Percentiles rank a stretch among this genome's conserved stretches.
phyloP scores from a whole-genome alignment of 345 rosid species.

The Acer yangbiense region DNA sequence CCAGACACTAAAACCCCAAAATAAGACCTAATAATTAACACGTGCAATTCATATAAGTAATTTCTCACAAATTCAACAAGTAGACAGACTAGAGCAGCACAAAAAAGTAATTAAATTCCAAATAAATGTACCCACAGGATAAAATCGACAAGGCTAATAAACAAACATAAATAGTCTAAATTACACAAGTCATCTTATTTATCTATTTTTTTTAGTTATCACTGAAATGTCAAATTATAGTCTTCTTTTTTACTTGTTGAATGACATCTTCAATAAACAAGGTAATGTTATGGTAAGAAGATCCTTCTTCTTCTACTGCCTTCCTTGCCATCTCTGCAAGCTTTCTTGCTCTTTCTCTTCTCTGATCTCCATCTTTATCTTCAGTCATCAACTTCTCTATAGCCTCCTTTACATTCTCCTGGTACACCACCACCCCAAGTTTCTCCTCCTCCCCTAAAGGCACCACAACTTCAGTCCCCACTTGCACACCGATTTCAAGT shows the following conservation, averaged over 20 bases:
- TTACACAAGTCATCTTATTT: no score
- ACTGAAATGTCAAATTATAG: no score
- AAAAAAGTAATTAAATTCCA: background rate
- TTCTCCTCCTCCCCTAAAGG: slow-evolving; percentile 37
- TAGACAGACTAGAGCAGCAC: background rate
- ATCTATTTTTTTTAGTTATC: no score
- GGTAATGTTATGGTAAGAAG: slow-evolving; percentile 31
- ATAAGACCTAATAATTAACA: background rate
- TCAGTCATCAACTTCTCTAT: slow-evolving; percentile 29
- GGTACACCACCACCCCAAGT: slow-evolving; percentile 24
- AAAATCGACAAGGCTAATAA: background rate
- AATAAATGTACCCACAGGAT: no score
- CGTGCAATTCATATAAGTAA: background rate
- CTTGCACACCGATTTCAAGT: slow-evolving; percentile 37
- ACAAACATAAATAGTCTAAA: no score
- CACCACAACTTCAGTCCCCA: slow-evolving; percentile 36
- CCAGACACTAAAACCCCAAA: background rate
- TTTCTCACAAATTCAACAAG: background rate
- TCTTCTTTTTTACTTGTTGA: slow-evolving; percentile 10
- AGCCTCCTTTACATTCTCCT: slow-evolving; percentile 18
- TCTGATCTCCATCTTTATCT: slow-evolving; percentile 18
- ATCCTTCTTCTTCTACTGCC: slow-evolving; percentile 37
- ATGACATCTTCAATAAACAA: slow-evolving; percentile 33
- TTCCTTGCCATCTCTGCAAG: slow-evolving; percentile 33
- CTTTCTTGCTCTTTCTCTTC: slow-evolving; percentile 37